These are phyloP conservation scores for Arachnomyces sp. DNA, from an alignment of 2,329 filamentous ascomycete genomes.

Conservation along the genomic window DNA sequence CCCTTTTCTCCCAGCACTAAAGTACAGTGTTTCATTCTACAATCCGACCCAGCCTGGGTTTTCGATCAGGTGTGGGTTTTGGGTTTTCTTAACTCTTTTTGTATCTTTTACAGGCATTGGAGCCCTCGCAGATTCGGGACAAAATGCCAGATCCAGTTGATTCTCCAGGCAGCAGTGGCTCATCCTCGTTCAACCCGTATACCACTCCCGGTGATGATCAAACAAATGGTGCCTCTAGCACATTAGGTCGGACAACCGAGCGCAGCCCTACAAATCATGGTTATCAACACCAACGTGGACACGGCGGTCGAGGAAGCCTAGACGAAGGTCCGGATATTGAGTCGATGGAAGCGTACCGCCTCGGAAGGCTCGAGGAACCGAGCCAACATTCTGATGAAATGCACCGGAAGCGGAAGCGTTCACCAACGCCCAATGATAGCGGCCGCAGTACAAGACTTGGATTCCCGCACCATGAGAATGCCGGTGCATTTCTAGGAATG, in stretches of 20 bases:
- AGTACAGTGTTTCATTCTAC: no score
- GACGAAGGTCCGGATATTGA: no score
- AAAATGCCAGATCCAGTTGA: conserved; percentile 11
- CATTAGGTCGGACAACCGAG: not conserved
- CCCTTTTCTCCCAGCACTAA: no score
- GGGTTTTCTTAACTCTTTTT: conserved; percentile 2
- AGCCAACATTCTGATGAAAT: no score
- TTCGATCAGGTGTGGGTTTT: not conserved
- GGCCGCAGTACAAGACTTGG: no score
- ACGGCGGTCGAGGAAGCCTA: no score
- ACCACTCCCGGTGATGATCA: conserved; percentile 9
- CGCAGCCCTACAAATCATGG: not conserved
- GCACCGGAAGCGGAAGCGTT: conserved; percentile 11
- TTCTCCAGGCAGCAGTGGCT: conserved; percentile 10
- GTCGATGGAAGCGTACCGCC: no score
- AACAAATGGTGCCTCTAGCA: not conserved
- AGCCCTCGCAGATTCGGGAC: conserved; percentile 4
- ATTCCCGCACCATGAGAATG: no score
- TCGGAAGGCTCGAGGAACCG: no score
- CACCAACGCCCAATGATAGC: conserved; percentile 3
- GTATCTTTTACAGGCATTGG: conserved; percentile 1
- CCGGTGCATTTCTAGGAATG: no score
- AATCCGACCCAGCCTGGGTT: no score
- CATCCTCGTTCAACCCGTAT: conserved; percentile 16
- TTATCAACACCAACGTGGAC: not conserved